Base-by-base conservation (phyloP, 78 protist species). In the Dictyostelium brefeldianum region DNA sequence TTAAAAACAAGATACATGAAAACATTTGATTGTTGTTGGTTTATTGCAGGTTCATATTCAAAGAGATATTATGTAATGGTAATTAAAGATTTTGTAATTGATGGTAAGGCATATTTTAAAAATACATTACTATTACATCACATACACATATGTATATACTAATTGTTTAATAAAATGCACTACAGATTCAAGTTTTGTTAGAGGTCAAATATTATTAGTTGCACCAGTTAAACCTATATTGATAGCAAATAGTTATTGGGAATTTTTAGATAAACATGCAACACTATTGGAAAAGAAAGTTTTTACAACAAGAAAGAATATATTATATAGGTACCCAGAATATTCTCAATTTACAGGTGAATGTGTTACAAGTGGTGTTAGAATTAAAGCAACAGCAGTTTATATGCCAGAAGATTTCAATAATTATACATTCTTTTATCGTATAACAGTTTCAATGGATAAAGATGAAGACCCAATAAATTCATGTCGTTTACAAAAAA, bases 241-340 rank as follows among this genome's bases (percentile, higher is more conserved):
- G 5, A 81, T 83, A 14, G 80, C 91, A 25, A 83, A 73, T 73
- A 73, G 70, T 41, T 83, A 50, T 50, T 46, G 27, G 17, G 91
- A 83, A n/a, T 83, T 83, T 41, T 9, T 83, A 54, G 81, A 47
- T 3, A 12, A 11, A 25, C 80, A 73, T 53, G 43, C 64, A 1
- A 12, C 2, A 15, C 18, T 14, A 12, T 46, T 83, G 25, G 91
- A 83, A 48, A 54, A 36, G 25, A 56, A 50, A 0, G 27, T 53
- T 2, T 56, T 48, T 14, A 73, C 82, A 12, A 43, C 77, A 6
- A 74, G 90, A 50, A 36, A 22, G 17, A 54, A 83, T n/a, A 15
- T 56, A 62, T 64, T 83, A 17, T 73, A 43, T 27, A 50, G 91
- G 14, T 83, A 73, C 57, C 91, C 91, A 70, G 91, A 83, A 65